Evolutionary conservation across 805 yeast species (phyloP), one percentile per base, ranked within the genome.

Genomic region (Millerozyma miso): DNA sequence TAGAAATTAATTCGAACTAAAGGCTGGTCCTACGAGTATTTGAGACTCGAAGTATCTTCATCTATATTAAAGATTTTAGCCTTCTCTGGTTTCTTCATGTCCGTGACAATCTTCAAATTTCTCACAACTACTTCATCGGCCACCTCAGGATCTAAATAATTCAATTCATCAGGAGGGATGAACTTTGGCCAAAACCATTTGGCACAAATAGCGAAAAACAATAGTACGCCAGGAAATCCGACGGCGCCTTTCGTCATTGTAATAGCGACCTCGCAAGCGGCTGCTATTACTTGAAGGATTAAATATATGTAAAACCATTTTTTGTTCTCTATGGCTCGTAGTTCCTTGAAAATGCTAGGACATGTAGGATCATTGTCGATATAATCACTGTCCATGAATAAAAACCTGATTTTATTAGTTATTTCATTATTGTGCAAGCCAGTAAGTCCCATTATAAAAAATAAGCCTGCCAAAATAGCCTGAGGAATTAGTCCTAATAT

Each of bases 211-310:
- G 84, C 74, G 44, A 87, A 90, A 41, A 81, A 74, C 55, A 91
- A 62, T 39, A 91, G 65, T 0, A 93, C 87, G 2, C 88, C 84
- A 0, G 99, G 98, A 56, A 93, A 91, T 2, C 96, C 98, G 26
- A 91, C 88, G 0, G 98, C 97, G 0, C 93, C 98, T 46, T 73
- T 80, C 0, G 97, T 88, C 56, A 83, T 78, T 0, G 95, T 85
- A 26, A 91, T 88, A 0, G 81, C 93, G 50, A 88, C 84, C 58
- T 95, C 98, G 0, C 80, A 85, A 1, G 76, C 84, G 40, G 83
- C 83, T 0, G 93, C 93, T 16, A 80, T 51, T 3, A 85, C 58
- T 45, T 87, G 81, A 15, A 88, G 64, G 0, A 58, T 40, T 0
- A 85, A 60, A 53, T 83, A 91, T 1, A 79, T 44, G 29, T 75